These are phyloP conservation scores for Boletus sp. DNA, from an alignment of 768 basidiomycete species.

Conservation along the genomic window DNA sequence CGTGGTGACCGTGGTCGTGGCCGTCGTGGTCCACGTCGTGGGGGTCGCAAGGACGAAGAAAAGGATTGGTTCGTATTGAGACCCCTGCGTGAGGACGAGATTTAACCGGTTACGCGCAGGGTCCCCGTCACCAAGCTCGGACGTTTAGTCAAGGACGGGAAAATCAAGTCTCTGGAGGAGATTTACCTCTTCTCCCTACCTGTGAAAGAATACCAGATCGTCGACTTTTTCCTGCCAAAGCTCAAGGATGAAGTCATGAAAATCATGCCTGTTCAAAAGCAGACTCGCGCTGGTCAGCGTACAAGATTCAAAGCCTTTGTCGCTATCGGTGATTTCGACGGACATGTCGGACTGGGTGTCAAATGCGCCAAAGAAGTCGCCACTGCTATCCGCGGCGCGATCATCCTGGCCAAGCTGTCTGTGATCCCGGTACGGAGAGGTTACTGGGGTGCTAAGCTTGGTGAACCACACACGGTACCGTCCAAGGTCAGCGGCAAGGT, in stretches of 20 bases:
- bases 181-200: constrained; percentile 99
- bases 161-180: constrained; percentile 99
- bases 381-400: constrained; percentile 98
- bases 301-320: constrained; percentile 99
- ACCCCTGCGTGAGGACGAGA: neutral
- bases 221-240: constrained; percentile 98
- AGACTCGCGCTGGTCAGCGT: constrained; percentile 98
- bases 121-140: constrained; percentile 98
- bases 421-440: constrained; percentile 98
- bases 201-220: constrained; percentile 99
- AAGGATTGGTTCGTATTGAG: constrained; percentile 86
- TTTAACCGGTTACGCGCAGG: constrained; percentile 44
- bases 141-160: constrained; percentile 98
- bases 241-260: constrained; percentile 99
- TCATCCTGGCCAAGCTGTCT: constrained; percentile 97
- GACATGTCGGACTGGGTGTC: constrained; percentile 98
- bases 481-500: constrained; percentile 98
- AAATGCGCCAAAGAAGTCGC: constrained; percentile 99
- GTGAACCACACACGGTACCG: constrained; percentile 98
- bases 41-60: constrained; percentile 98
- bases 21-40: constrained; percentile 82
- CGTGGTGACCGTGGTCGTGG: constrained; percentile 66
- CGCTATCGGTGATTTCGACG: constrained; percentile 97
- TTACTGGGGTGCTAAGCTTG: constrained; percentile 99
- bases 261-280: constrained; percentile 99